phyloP scores from a whole-genome alignment of 2,329 filamentous ascomycete species.

The Penicillium griseofulvum region DNA sequence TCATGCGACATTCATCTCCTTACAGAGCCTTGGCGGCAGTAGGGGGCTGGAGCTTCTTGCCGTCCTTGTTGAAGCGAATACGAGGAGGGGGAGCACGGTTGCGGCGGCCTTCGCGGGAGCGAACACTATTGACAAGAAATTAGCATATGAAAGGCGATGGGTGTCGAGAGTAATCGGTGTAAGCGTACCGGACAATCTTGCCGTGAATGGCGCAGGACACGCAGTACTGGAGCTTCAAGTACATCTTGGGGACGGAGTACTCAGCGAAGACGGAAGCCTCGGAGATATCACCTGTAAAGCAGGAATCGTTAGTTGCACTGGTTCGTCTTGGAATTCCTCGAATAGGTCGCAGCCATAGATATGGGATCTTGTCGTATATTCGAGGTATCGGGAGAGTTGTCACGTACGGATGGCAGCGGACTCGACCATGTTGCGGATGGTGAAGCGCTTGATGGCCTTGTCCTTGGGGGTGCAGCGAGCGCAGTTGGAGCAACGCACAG shows the following conservation, averaged over 20 bases:
- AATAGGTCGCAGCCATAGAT: neutral
- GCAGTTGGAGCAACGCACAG: conserved; percentile 90
- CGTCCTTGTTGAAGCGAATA: conserved; percentile 99
- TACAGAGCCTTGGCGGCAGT: conserved; percentile 65
- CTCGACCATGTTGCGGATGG: conserved; percentile 99
- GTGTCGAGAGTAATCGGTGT: neutral
- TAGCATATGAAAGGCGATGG: conserved; percentile 6
- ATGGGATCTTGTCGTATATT: neutral
- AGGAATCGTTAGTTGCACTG: conserved; percentile 8
- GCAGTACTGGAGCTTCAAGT: conserved; percentile 99
- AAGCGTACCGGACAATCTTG: conserved; percentile 99
- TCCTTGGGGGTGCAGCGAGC: conserved; percentile 95
- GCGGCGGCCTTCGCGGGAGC: conserved; percentile 92
- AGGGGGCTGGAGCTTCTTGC: conserved; percentile 97
- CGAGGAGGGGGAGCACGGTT: conserved; percentile 98
- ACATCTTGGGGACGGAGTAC: conserved; percentile 99
- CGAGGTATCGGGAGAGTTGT: conserved; percentile 14
- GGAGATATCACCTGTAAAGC: conserved; percentile 88
- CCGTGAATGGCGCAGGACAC: conserved; percentile 99
- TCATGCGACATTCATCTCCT: conserved; percentile 30
- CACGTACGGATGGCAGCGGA: conserved; percentile 98
- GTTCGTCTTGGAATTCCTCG: neutral
- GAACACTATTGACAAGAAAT: conserved; percentile 65
- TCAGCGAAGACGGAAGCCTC: conserved; percentile 98
- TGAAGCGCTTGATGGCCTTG: conserved; percentile 99